Evolutionary conservation across 345 rosid genomes (phyloP).

Genomic region (Garcia nutans): DNA sequence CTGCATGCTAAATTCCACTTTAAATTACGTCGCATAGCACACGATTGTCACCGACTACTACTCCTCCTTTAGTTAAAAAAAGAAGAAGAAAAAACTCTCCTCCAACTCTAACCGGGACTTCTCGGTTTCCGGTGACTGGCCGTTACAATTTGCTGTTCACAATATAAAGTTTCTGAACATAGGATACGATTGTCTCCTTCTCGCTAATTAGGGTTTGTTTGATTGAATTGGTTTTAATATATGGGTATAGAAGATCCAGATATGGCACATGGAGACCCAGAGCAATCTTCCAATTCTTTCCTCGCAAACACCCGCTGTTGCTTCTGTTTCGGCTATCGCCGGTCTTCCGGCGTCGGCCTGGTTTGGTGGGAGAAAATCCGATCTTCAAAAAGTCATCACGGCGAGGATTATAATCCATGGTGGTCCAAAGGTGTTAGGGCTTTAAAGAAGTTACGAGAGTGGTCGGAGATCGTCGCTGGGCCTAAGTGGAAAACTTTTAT

Average conservation of each 20-base stretch:
- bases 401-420: slow-evolving; percentile 34
- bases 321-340: slow-evolving; percentile 46
- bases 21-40: neutral
- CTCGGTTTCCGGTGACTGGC: slow-evolving; percentile 17
- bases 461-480: slow-evolving; percentile 97
- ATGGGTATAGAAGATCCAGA: slow-evolving; percentile 12
- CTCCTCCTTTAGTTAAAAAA: neutral
- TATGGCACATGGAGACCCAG: neutral
- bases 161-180: no score
- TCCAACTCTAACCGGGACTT: neutral
- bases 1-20: neutral
- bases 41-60: neutral
- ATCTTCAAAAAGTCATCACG: slow-evolving; percentile 19
- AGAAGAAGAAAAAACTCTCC: no score
- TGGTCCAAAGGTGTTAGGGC: slow-evolving; percentile 55
- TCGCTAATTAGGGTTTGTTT: neutral
- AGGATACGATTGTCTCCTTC: neutral
- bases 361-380: slow-evolving; percentile 60
- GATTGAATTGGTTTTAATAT: neutral
- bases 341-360: slow-evolving; percentile 35
- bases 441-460: slow-evolving; percentile 61
- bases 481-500: slow-evolving; percentile 97
- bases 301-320: slow-evolving; percentile 43
- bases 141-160: slow-evolving; percentile 7
- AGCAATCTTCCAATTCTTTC: slow-evolving; percentile 22